Percentiles rank a stretch among this genome's conserved stretches.
Conservation (phyloP, 169 alveolate genomes). For the Eimeria necatrix region DNA sequence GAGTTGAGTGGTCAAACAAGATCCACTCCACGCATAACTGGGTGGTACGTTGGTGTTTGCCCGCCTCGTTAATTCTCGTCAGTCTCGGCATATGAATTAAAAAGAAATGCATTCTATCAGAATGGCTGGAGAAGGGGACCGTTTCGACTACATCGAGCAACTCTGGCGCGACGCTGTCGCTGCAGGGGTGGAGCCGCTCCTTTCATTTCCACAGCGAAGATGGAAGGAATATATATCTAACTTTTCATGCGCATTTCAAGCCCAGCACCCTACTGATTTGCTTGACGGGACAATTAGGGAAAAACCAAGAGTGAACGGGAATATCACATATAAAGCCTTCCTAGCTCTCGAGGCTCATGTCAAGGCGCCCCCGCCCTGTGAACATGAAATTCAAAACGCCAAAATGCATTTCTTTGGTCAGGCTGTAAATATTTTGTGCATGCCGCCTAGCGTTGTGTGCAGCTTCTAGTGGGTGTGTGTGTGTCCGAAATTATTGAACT, state of each 20-base stretch:
- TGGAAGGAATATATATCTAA: slow-evolving; percentile 9
- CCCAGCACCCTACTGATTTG: background rate
- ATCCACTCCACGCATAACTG: too few relatives aligned
- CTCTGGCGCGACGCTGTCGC: background rate
- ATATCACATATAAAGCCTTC: background rate
- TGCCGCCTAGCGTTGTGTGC: background rate
- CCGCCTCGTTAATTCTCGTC: too few relatives aligned
- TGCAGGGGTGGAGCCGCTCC: background rate
- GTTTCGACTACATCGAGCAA: background rate
- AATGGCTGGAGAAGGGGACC: background rate
- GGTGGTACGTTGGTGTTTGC: too few relatives aligned
- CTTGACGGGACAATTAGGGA: background rate
- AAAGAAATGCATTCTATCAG: background rate
- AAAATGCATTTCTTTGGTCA: background rate
- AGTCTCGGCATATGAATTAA: too few relatives aligned
- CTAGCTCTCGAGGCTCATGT: background rate
- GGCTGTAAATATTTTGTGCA: background rate
- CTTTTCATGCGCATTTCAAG: background rate
- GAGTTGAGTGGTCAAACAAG: too few relatives aligned
- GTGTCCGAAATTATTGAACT: too few relatives aligned
- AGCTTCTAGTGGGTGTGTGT: too few relatives aligned
- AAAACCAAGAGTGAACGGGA: background rate
- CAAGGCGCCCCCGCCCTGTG: background rate
- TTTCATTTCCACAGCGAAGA: background rate
- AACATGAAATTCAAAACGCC: background rate